Evolutionary conservation across 345 rosid species (phyloP), one percentile per base, ranked within the genome.

Genomic region (Firmiana major): DNA sequence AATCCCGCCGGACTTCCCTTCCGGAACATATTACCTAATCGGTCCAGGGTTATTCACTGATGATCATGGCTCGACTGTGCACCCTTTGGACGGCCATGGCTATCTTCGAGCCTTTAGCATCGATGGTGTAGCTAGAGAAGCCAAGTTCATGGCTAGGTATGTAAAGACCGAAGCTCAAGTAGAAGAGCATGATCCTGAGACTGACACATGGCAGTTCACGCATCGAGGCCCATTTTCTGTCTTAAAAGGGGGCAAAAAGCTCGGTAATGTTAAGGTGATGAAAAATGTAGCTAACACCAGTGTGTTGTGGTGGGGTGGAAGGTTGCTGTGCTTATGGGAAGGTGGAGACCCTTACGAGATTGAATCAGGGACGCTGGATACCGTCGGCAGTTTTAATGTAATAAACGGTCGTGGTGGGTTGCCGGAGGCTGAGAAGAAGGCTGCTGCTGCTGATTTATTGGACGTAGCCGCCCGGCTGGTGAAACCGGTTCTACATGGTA

Each of bases 261-360:
- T 94, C 11, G 97, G 98, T 22, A 94, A 94, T 64, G 85, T 89
- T 28, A 94, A 94, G 75, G 98, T 94, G 28, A 94, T 94, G 97
- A 94, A 94, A 77, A 94, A 94, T 78, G 98, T 91, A 46, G 97
- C 98, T 7, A 93, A 94, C 73, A 94, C 98, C 0, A 91, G 95
- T 76, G 97, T 93, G 48, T 49, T 94, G 81, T 84, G 59, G 76
- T 93, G 98, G 98, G 94, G 95, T 9, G 85, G 89, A 53, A 84
- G 81, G 86, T 80, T 94, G 63, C 67, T 94, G 72, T 93, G 97
- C 79, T 82, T 94, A 28, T 94, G 98, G 98, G 98, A 94, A 81
- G 98, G 98, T 53, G 98, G 98, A 15, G 89, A 85, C 1, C 97
- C 97, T 1, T 94, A 94, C 28, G 93, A 93, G 92, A 87, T 94